These are phyloP conservation scores for Brassica carinata DNA, from an alignment of 345 rosid species.

Conservation along the genomic window DNA sequence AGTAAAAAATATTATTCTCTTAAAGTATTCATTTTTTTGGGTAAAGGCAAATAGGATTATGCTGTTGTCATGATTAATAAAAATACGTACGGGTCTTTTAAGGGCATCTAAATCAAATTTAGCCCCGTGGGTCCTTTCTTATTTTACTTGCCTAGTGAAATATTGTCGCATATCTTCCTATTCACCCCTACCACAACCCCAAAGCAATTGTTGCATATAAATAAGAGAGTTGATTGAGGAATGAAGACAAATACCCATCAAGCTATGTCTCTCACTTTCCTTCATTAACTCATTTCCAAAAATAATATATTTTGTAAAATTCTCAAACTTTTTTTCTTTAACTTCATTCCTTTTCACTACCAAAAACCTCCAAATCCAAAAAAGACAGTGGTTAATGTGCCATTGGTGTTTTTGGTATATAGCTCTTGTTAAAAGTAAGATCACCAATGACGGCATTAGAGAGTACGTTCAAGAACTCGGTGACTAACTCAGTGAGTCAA, in stretches of 20 bases:
- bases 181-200: conserved; percentile 22
- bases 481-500: conserved; percentile 9
- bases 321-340: background rate
- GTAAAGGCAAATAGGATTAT: conserved; percentile 24
- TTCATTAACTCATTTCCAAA: conserved; percentile 33
- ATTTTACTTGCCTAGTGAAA: conserved; percentile 30
- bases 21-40: background rate
- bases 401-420: conserved; percentile 22
- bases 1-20: background rate
- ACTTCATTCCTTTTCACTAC: conserved; percentile 12
- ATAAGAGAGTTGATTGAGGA: conserved; percentile 32
- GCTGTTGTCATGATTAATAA: conserved; percentile 29
- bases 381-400: conserved; percentile 9
- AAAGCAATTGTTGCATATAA: conserved; percentile 30
- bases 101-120: conserved; percentile 33
- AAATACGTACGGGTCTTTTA: conserved; percentile 33
- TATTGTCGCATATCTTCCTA: conserved; percentile 34
- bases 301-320: conserved; percentile 8
- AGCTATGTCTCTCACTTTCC: conserved; percentile 29
- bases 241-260: conserved; percentile 32
- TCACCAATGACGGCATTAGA: conserved; percentile 26
- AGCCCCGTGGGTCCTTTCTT: conserved; percentile 24
- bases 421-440: conserved; percentile 8
- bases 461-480: conserved; percentile 29
- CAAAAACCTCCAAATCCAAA: conserved; percentile 3